Conservation (phyloP, 1,284 basidiomycete species). For the Austroboletus niveus region DNA sequence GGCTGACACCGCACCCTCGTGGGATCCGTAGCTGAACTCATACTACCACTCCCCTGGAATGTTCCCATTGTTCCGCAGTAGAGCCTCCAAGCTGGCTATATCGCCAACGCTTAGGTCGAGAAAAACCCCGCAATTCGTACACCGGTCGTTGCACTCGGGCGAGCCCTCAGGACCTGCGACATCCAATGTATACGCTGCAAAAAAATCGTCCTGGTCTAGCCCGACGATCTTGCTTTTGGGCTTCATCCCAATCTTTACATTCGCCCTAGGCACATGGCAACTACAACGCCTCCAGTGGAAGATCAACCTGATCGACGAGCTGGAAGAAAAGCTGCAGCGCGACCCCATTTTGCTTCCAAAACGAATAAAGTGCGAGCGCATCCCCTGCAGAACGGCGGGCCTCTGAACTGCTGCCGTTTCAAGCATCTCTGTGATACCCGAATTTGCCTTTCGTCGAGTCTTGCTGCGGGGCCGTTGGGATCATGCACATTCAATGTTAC, state of each 20-base stretch:
- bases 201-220: constrained; percentile 57
- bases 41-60: constrained; percentile 2
- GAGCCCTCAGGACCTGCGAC: constrained; percentile 7
- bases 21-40: constrained; percentile 14
- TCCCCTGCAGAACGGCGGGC: constrained; percentile 7
- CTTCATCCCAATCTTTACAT: constrained; percentile 87
- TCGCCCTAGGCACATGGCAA: constrained; percentile 95
- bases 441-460: constrained; percentile 88
- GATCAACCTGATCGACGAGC: constrained; percentile 87
- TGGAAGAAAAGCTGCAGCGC: constrained; percentile 87
- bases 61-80: constrained; percentile 16
- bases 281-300: constrained; percentile 93
- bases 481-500: constrained; percentile 72
- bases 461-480: constrained; percentile 77
- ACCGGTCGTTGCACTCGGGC: constrained; percentile 16
- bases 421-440: constrained; percentile 72
- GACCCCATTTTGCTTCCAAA: constrained; percentile 80
- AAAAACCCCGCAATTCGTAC: constrained; percentile 2
- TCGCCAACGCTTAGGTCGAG: constrained; percentile 7
- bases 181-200: constrained; percentile 45
- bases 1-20: constrained; percentile 12
- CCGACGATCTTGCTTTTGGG: constrained; percentile 81
- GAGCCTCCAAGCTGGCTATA: constrained; percentile 4
- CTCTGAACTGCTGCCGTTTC: constrained; percentile 16
- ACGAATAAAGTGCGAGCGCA: constrained; percentile 77